These are phyloP conservation scores for Gastrodia elata DNA, from an alignment of 106 monocot species.

Conservation along the genomic window DNA sequence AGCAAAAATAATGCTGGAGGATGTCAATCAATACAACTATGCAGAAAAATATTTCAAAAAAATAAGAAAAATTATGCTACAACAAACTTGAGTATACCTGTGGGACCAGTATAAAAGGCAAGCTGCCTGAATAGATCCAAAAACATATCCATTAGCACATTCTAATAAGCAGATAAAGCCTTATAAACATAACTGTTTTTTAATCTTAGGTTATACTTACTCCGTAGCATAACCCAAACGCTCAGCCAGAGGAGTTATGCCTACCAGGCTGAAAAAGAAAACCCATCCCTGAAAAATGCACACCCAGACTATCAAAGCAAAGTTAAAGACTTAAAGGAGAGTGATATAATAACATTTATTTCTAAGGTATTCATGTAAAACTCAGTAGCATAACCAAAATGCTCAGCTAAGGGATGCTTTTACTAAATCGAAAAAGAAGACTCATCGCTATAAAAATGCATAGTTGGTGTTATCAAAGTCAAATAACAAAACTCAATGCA, in stretches of 20 bases:
- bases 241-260: constrained; percentile 60
- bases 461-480: not conserved
- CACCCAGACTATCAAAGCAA: not conserved
- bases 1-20: not conserved
- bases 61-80: not conserved
- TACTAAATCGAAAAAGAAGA: no score
- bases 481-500: no score
- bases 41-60: not conserved
- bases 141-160: constrained; percentile 7
- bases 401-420: no score
- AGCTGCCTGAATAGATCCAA: constrained; percentile 63
- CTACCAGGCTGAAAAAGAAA: constrained; percentile 53
- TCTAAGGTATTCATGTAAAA: no score
- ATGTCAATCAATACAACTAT: constrained; percentile 1
- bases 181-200: not conserved
- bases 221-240: constrained; percentile 70
- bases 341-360: not conserved
- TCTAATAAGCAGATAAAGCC: not conserved
- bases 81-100: constrained; percentile 37
- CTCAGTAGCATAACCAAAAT: no score
- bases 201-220: constrained; percentile 24
- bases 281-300: constrained; percentile 18
- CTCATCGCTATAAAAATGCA: not conserved
- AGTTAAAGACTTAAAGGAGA: not conserved
- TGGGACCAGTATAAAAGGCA: constrained; percentile 81